Percentiles rank a stretch among this genome's conserved stretches.
These are phyloP conservation scores for Protomyces lactucae-debilis DNA, from an alignment of 1,139 yeast species.

Conservation along the genomic window DNA sequence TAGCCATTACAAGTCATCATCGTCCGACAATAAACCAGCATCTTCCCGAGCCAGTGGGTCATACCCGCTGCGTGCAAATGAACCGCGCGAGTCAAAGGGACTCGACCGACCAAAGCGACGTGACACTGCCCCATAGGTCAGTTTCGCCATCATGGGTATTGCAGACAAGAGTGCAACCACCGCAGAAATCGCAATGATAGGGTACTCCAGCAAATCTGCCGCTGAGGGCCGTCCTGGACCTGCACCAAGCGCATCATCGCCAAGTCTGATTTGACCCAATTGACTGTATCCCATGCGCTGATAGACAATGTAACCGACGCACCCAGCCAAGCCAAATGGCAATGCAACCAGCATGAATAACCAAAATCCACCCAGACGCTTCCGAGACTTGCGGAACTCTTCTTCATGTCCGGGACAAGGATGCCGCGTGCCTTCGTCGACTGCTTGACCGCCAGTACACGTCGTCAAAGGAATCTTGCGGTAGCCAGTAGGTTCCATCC, in stretches of 20 bases:
- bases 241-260: conserved; percentile 53
- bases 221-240: conserved; percentile 19
- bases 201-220: conserved; percentile 29
- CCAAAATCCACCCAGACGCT: conserved; percentile 52
- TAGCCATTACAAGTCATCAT: conserved; percentile 26
- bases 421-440: conserved; percentile 62
- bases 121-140: conserved; percentile 23
- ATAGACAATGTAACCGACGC: conserved; percentile 66
- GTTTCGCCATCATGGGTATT: conserved; percentile 35
- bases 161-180: conserved; percentile 38
- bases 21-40: conserved; percentile 34
- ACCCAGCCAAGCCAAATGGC: conserved; percentile 56
- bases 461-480: conserved; percentile 69
- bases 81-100: conserved; percentile 29
- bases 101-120: conserved; percentile 30
- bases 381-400: conserved; percentile 59
- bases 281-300: conserved; percentile 72
- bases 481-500: conserved; percentile 75
- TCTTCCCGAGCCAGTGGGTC: conserved; percentile 34
- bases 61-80: conserved; percentile 35
- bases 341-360: conserved; percentile 51
- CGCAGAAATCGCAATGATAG: conserved; percentile 38
- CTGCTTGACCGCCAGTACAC: conserved; percentile 63
- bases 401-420: conserved; percentile 85
- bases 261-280: conserved; percentile 83